Conservation (phyloP, 2,329 filamentous ascomycete genomes). For the Drechslerella dactyloides region DNA sequence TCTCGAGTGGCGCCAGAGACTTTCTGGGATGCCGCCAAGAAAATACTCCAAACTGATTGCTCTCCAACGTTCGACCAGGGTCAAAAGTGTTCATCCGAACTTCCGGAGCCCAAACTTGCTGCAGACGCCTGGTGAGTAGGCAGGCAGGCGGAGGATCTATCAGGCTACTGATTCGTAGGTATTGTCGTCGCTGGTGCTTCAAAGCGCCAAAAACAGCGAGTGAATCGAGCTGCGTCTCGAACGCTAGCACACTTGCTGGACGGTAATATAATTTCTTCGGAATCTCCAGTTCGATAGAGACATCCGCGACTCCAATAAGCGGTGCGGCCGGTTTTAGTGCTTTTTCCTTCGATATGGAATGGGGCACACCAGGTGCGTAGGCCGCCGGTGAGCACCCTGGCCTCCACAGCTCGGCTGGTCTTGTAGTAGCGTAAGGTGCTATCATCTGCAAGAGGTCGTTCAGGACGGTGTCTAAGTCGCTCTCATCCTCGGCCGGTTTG, state of each 20-base stretch:
- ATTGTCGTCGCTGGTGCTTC: background rate
- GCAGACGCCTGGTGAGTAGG: constrained; percentile 10
- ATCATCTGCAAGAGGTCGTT: background rate
- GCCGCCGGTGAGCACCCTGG: background rate
- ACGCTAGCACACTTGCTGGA: constrained; percentile 18
- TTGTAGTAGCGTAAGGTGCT: background rate
- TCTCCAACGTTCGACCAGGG: constrained; percentile 9
- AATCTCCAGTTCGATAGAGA: constrained; percentile 1
- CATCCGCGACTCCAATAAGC: background rate
- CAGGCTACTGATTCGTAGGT: background rate
- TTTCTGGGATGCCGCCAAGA: constrained; percentile 15
- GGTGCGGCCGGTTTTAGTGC: too few relatives aligned
- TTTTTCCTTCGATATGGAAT: background rate
- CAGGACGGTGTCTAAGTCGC: background rate
- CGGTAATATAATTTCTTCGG: constrained; percentile 9
- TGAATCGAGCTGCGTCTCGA: constrained; percentile 23
- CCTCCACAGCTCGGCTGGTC: background rate
- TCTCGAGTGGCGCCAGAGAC: background rate
- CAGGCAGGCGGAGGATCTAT: background rate
- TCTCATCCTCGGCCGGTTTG: too few relatives aligned
- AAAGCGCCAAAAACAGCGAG: constrained; percentile 2
- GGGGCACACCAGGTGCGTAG: constrained; percentile 17
- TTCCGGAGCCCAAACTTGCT: constrained; percentile 17
- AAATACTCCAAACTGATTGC: constrained; percentile 14
- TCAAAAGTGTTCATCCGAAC: background rate